These are phyloP conservation scores for Collariella sp. DNA, from an alignment of 495 filamentous ascomycete genomes.

Conservation along the genomic window DNA sequence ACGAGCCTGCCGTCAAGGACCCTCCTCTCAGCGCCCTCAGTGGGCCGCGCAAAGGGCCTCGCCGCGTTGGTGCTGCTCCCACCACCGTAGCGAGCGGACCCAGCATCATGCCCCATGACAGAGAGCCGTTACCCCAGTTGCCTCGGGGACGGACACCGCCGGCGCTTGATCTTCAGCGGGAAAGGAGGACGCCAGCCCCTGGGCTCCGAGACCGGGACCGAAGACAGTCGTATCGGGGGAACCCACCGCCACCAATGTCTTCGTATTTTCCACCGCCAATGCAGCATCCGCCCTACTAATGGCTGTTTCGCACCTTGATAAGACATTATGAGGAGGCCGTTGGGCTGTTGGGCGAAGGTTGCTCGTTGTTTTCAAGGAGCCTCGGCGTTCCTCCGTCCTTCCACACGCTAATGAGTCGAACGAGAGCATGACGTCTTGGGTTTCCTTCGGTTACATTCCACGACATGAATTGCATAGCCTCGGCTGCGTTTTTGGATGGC, in stretches of 20 bases:
- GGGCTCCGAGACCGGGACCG: conserved; percentile 19
- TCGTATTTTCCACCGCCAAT: conserved; percentile 19
- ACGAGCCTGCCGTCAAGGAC: conserved; percentile 46
- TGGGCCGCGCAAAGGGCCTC: conserved; percentile 32
- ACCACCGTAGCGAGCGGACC: conserved; percentile 29
- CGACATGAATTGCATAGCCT: conserved; percentile 15
- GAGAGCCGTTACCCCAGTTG: conserved; percentile 21
- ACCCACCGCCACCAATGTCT: conserved; percentile 21
- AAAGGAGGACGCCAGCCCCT: conserved; percentile 27
- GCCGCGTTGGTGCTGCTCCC: conserved; percentile 23
- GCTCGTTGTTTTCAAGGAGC: neutral
- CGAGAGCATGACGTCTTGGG: conserved; percentile 15
- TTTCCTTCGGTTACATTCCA: conserved; percentile 7
- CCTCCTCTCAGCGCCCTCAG: conserved; percentile 47
- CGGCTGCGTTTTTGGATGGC: conserved; percentile 8
- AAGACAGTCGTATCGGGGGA: conserved; percentile 19
- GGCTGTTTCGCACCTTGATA: neutral
- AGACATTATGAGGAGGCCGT: neutral
- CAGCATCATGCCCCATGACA: conserved; percentile 23
- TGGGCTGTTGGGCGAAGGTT: neutral
- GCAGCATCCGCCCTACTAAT: conserved; percentile 12
- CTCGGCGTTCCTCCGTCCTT: neutral
- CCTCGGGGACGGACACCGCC: conserved; percentile 28
- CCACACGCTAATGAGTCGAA: conserved; percentile 13
- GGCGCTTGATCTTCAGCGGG: conserved; percentile 24